Base-by-base conservation (phyloP, 2,329 filamentous ascomycete genomes). In the Purpureocillium lavendulum region DNA sequence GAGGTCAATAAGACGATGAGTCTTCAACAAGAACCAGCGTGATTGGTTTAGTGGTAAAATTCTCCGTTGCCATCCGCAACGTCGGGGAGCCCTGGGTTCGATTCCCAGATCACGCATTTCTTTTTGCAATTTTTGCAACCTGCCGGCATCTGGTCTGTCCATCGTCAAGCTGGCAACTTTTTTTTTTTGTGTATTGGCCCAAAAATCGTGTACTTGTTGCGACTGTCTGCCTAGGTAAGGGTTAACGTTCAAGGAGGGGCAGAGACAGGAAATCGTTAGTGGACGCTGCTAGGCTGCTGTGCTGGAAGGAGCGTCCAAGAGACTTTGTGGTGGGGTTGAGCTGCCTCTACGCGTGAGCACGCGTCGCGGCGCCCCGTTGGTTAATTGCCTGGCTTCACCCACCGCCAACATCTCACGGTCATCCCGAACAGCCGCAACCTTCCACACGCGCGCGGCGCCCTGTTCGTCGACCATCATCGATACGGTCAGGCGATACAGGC, bases 21-120 rank as follows among this genome's bases (percentile, higher is more conserved):
- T 7, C 13, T 7, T 13, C 29, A 30, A 7, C 11, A 14, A 30
- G 29, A 30, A 31, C 14, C 26, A 42, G 52, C 49, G 50, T 53
- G 39, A 50, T 48, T 54, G 52, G 52, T 53, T 53, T 53, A 54
- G 52, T 53, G 52, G 50, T 54, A 53, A 52, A 54, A 54, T 54
- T 50, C 49, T 52, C 49, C 51, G 50, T 54, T 54, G 49, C 52
- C 52, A 54, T 52, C 44, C 38, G 48, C 42, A 49, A 42, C 45
- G 45, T 53, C 51, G 50, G 49, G 49, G 51, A 51, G 51, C 51
- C 51, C 51, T 50, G 51, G 50, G 49, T 54, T 54, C 52, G 50
- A 54, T 54, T 54, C 49, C 51, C 51, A 48, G 52, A 47, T 49
- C 38, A 54, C 50, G 52, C 52, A 54, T 17, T 26, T 29, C 29